Percentiles rank a stretch among this genome's conserved stretches.
phyloP scores from a whole-genome alignment of 2,329 filamentous ascomycete genomes.

The Pyrenophora seminiperda region DNA sequence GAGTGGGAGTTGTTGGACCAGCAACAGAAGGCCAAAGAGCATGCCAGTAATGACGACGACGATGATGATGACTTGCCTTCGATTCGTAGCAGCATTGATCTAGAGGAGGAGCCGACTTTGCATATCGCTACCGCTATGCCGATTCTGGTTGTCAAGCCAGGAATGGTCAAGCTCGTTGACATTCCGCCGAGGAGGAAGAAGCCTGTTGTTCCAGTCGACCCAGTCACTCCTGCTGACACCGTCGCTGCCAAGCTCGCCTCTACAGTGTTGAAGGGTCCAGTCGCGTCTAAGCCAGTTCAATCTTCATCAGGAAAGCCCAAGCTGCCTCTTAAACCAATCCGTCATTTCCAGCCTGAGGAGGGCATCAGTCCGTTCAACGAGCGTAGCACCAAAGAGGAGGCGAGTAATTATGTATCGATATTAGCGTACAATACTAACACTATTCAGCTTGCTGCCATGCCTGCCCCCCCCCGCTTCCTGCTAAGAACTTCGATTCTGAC shows the following conservation, averaged over 20 bases:
- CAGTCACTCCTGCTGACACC: background rate
- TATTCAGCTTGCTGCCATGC: background rate
- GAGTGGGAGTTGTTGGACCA: background rate
- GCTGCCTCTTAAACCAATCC: background rate
- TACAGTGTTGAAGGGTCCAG: background rate
- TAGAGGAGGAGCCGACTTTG: constrained; percentile 28
- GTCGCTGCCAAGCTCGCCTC: too few species aligned
- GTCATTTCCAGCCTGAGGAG: constrained; percentile 4
- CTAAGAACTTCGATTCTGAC: constrained; percentile 16
- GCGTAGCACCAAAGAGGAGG: constrained; percentile 4
- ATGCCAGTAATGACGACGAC: constrained; percentile 13
- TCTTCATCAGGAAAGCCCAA: background rate
- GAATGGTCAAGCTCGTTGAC: constrained; percentile 30
- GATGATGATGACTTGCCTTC: constrained; percentile 20
- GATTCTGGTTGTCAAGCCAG: constrained; percentile 18
- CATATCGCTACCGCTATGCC: constrained; percentile 18
- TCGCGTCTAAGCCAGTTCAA: background rate
- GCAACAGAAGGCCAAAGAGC: background rate
- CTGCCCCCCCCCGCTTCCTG: background rate
- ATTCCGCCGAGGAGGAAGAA: constrained; percentile 23
- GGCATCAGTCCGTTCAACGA: constrained; percentile 6
- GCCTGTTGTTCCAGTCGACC: background rate
- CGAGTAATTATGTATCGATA: constrained; percentile 1
- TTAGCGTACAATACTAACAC: background rate
- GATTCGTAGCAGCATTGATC: constrained; percentile 23